Conservation (phyloP, 192 early-diverging fungal genomes). For the Backusella psychrophila region DNA sequence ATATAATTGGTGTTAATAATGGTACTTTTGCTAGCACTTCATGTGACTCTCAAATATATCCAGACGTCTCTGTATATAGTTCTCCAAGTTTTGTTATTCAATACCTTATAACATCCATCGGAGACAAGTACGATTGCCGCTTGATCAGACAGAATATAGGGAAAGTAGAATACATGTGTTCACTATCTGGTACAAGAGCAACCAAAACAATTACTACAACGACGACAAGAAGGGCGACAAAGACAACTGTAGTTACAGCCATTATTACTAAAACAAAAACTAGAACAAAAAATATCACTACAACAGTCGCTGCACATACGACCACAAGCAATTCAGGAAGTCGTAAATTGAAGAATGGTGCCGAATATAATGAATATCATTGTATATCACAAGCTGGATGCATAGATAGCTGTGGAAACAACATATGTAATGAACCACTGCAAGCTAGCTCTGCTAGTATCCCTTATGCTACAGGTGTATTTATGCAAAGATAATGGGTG, state of each 20-base stretch:
- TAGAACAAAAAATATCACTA: neutral
- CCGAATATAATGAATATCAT: neutral
- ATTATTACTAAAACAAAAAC: neutral
- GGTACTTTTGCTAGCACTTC: neutral
- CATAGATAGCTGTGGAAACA: neutral
- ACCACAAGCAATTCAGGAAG: neutral
- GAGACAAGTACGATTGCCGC: neutral
- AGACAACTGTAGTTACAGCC: neutral
- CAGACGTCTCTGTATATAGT: neutral
- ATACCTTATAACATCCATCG: neutral
- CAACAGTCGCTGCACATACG: neutral
- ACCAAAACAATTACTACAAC: neutral
- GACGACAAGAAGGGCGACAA: neutral
- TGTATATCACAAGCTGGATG: neutral
- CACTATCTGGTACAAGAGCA: neutral
- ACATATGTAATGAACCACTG: neutral
- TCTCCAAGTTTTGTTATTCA: neutral
- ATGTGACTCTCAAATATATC: neutral
- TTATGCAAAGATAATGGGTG: neutral
- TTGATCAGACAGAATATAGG: neutral
- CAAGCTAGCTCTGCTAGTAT: neutral
- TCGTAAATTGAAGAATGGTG: neutral
- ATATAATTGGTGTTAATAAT: neutral
- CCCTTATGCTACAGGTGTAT: neutral
- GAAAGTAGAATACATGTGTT: neutral